phyloP scores from a whole-genome alignment of 2,329 filamentous ascomycete species.

The Hawksworthiomyces lignivorus region DNA sequence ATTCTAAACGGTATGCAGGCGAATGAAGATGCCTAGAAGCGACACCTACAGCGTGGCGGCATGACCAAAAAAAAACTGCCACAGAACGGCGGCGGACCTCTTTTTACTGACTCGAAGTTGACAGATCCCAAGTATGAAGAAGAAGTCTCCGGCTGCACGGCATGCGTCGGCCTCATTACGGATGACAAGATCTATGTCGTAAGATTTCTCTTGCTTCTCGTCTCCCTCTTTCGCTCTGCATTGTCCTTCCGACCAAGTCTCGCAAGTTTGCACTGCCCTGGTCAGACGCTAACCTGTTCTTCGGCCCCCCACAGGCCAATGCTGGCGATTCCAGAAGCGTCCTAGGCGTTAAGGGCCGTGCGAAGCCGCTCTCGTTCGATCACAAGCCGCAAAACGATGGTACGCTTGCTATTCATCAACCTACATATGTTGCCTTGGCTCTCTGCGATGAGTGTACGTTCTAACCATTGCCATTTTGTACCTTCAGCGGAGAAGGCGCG shows the following conservation, averaged over 20 bases:
- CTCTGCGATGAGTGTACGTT: too few relatives aligned
- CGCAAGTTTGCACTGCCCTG: too few relatives aligned
- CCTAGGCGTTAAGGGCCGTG: conserved; percentile 89
- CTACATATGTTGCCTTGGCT: too few relatives aligned
- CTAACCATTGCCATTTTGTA: too few relatives aligned
- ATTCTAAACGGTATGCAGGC: conserved; percentile 75
- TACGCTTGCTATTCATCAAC: conserved; percentile 30
- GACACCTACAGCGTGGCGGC: too few relatives aligned
- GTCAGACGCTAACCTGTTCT: too few relatives aligned
- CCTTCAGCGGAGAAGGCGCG: conserved; percentile 80
- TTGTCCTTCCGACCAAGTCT: conserved; percentile 4
- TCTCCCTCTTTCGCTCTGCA: background rate
- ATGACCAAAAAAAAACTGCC: background rate
- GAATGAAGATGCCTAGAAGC: too few relatives aligned
- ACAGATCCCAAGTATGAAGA: conserved; percentile 94
- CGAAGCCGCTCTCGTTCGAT: conserved; percentile 97
- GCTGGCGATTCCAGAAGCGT: conserved; percentile 94
- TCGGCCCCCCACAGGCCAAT: too few relatives aligned
- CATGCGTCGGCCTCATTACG: conserved; percentile 82
- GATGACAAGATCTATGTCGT: conserved; percentile 92
- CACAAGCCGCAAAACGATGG: conserved; percentile 99
- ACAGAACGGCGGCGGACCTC: background rate
- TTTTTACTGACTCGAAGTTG: conserved; percentile 9
- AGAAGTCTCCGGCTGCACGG: conserved; percentile 95
- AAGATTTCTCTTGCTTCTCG: conserved; percentile 18